Evolutionary conservation across 768 basidiomycete species (phyloP), one percentile per base, ranked within the genome.

Genomic region (Russula brevipes): DNA sequence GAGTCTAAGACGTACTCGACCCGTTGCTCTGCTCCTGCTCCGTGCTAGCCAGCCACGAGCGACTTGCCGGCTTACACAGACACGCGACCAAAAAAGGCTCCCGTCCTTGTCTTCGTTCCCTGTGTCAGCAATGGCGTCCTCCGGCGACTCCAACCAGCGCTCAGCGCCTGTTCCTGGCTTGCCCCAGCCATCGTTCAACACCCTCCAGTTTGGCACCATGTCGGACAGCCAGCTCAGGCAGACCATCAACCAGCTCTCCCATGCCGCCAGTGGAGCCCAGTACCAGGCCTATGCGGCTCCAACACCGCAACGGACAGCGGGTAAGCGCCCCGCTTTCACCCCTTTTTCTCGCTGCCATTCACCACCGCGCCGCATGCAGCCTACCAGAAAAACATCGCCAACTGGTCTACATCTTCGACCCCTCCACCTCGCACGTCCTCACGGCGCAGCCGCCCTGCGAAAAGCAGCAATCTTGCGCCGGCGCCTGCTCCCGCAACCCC

Each of bases 361-460:
- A 41, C 68, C 69, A 70, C 12, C 53, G 47, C 49, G 12, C 50
- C 3, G 2, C 35, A 31, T 14, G 39, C 49, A 83, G 82, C 81
- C 2, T 89, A 89, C 70, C 77, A 82, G 63, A 87, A 84, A 79
- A 89, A 89, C 67, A 76, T 89, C 16, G 81, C 85, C 38, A 84
- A 82, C 30, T 89, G 87, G 87, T 85, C 86, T 4, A 78, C 80
- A 5, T 75, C 86, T 0, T 75, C 81, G 10, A 81, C 85, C 0
- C 84, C 85, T 0, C 77, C 80, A 5, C 82, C 82, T 77, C 82
- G 81, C 63, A 78, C 73, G 63, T 75, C 70, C 39, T 77, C 75
- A 66, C 70, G 74, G 14, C 75, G 77, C 59, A 61, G 71, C 30
- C 75, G 79, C 4, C 70, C 69, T 4, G 75, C 79, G 46, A 78